Conservation (phyloP, 768 basidiomycete species). For the Tricholomella constricta region DNA sequence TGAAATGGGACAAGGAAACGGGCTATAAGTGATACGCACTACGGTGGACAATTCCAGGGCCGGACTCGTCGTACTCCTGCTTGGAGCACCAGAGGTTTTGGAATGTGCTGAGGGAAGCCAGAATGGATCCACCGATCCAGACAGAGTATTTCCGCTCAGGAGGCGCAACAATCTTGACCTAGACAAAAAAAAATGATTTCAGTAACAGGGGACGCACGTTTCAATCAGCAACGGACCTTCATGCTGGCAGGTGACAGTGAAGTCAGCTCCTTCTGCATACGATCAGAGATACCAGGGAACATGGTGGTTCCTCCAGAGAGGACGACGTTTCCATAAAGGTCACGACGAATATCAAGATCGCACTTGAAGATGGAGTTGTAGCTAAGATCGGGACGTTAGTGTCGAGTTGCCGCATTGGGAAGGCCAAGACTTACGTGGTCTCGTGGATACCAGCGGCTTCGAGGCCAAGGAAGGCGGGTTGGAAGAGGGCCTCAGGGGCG, state of each 20-base stretch:
- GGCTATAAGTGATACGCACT: conserved; percentile 44
- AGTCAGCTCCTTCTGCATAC: conserved; percentile 94
- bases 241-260: conserved; percentile 83
- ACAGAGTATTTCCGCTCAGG: conserved; percentile 95
- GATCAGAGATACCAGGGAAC: conserved; percentile 96
- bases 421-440: conserved; percentile 55
- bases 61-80: conserved; percentile 89
- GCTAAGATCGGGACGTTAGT: conserved; percentile 42
- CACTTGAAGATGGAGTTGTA: conserved; percentile 87
- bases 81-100: conserved; percentile 95
- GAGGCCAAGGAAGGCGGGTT: conserved; percentile 86
- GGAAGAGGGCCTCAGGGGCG: conserved; percentile 93
- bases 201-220: conserved; percentile 1
- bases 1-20: not conserved
- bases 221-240: conserved; percentile 54
- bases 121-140: conserved; percentile 89
- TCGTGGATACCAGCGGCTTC: conserved; percentile 93
- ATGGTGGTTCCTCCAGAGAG: conserved; percentile 91
- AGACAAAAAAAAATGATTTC: not conserved
- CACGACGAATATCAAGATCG: conserved; percentile 84
- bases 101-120: conserved; percentile 92
- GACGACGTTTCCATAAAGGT: conserved; percentile 80
- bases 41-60: conserved; percentile 80
- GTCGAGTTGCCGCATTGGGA: conserved; percentile 3
- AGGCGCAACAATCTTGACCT: conserved; percentile 91